Percentiles rank a stretch among this genome's conserved stretches.
Conservation (phyloP, 2,329 filamentous ascomycete genomes). For the Stromatinia cepivora region DNA sequence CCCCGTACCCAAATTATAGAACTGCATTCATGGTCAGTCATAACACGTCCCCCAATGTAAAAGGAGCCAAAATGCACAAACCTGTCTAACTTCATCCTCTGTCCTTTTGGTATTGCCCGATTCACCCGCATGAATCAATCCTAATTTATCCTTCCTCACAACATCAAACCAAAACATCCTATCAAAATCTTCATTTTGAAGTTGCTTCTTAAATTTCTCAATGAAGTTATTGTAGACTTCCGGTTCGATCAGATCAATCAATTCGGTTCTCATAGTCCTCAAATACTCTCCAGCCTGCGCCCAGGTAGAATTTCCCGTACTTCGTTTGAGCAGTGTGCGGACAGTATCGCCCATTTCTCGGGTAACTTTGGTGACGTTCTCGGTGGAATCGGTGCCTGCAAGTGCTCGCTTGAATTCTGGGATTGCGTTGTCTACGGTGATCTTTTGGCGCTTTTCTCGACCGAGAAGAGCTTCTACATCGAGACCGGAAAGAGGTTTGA, state of each 20-base stretch:
- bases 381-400: constrained; percentile 57
- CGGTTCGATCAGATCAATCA: constrained; percentile 74
- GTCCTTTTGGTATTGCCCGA: constrained; percentile 65
- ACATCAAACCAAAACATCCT: constrained; percentile 81
- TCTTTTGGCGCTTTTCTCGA: constrained; percentile 51
- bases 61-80: not conserved
- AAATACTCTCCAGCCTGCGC: constrained; percentile 73
- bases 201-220: constrained; percentile 66
- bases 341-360: constrained; percentile 76
- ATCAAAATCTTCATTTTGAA: constrained; percentile 68
- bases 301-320: constrained; percentile 75
- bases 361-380: constrained; percentile 64
- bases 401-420: constrained; percentile 88
- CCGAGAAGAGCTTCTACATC: constrained; percentile 81
- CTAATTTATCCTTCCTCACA: constrained; percentile 60
- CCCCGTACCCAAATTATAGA: constrained; percentile 9
- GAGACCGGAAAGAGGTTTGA: constrained; percentile 86
- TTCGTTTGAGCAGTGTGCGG: constrained; percentile 65
- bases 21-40: constrained; percentile 16
- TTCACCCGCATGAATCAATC: constrained; percentile 67
- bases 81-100: constrained; percentile 61
- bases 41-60: not conserved
- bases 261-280: constrained; percentile 73
- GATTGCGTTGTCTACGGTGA: constrained; percentile 73
- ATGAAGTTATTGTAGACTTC: constrained; percentile 75